Evolutionary conservation across 345 rosid genomes (phyloP).

Genomic region (Nasturtium officinale): DNA sequence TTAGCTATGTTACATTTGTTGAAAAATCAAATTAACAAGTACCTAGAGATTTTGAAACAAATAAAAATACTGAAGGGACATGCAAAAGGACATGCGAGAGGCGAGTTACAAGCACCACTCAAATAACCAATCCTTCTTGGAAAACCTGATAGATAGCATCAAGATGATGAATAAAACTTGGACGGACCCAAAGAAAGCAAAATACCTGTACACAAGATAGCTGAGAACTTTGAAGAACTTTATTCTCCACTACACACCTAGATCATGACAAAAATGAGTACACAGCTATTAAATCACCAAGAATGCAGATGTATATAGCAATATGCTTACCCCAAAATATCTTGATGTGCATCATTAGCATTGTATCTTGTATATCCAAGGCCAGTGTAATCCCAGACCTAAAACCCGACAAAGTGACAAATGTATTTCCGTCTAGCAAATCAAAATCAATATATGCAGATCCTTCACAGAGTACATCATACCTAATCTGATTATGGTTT

Average conservation of each 20-base stretch:
- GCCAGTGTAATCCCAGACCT: constrained; percentile 99
- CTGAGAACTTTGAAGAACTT: constrained; percentile 82
- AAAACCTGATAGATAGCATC: constrained; percentile 14
- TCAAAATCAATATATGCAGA: not conserved
- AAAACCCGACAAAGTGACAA: constrained; percentile 24
- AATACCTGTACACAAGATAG: constrained; percentile 72
- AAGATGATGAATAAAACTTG: constrained; percentile 11
- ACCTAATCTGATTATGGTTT: constrained; percentile 10
- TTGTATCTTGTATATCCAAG: constrained; percentile 77
- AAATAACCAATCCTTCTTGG: not conserved
- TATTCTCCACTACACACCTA: constrained; percentile 97
- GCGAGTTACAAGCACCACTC: constrained; percentile 20
- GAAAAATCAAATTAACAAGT: not conserved
- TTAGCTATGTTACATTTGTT: not conserved
- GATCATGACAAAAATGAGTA: constrained; percentile 35
- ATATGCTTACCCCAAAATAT: constrained; percentile 69
- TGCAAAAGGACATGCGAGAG: not conserved
- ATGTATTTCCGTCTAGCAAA: not conserved
- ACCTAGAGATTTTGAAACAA: not conserved
- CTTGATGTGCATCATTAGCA: constrained; percentile 79
- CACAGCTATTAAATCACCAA: constrained; percentile 7
- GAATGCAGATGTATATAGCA: constrained; percentile 3
- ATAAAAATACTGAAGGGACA: not conserved
- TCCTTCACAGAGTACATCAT: not conserved
- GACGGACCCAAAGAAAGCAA: constrained; percentile 8